These are phyloP conservation scores for Paraphysoderma sedebokerense DNA, from an alignment of 371 early-diverging fungal species.

Conservation along the genomic window DNA sequence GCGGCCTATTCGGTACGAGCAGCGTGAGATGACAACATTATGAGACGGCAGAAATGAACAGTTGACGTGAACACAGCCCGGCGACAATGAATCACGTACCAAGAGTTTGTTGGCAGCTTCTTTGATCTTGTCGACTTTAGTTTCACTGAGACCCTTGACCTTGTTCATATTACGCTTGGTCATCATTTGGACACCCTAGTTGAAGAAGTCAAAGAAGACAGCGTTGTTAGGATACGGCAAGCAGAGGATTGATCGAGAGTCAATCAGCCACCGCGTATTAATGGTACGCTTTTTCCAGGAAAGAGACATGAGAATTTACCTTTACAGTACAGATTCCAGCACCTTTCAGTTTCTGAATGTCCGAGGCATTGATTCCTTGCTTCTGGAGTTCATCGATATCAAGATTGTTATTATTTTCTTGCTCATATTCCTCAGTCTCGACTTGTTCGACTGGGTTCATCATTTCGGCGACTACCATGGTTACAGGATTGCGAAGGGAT, in stretches of 20 bases:
- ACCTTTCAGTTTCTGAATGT: conserved; percentile 63
- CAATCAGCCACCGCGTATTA: too few species aligned
- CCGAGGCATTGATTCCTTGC: conserved; percentile 64
- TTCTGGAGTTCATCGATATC: too few species aligned
- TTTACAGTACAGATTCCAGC: conserved; percentile 64
- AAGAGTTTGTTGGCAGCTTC: conserved; percentile 42
- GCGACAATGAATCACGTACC: conserved; percentile 7
- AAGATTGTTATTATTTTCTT: too few species aligned
- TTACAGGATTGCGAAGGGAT: too few species aligned
- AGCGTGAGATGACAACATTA: not conserved
- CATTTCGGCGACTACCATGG: too few species aligned
- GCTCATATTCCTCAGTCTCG: too few species aligned
- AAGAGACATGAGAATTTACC: conserved; percentile 9
- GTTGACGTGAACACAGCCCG: not conserved
- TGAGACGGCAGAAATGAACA: not conserved
- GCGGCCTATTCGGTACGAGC: not conserved
- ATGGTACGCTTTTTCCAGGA: not conserved
- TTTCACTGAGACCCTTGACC: conserved; percentile 69
- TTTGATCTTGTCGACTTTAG: conserved; percentile 75
- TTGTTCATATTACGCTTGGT: conserved; percentile 43
- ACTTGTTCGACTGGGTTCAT: too few species aligned
- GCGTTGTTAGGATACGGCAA: not conserved
- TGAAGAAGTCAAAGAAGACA: too few species aligned
- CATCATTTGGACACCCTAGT: conserved; percentile 63
- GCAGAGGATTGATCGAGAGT: conserved; percentile 3